Conservation (phyloP, 1,284 basidiomycete species). For the Inonotus hispidus region DNA sequence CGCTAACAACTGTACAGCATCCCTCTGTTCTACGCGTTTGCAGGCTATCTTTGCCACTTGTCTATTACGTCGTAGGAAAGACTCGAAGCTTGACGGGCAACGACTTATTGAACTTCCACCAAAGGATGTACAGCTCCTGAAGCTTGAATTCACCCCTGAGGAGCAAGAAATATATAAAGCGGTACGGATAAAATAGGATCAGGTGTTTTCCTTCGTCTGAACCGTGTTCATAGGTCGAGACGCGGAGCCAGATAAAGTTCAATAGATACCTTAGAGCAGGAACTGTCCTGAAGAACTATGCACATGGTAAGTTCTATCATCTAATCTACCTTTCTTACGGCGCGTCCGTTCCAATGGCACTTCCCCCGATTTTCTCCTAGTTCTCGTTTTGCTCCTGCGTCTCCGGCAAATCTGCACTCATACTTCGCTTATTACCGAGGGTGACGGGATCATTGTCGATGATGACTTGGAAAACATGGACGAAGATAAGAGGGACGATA, state of each 20-base stretch:
- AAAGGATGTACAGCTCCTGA: conserved; percentile 44
- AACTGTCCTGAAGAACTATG: conserved; percentile 55
- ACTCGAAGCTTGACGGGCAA: conserved; percentile 51
- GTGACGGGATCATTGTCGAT: conserved; percentile 32
- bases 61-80: conserved; percentile 52
- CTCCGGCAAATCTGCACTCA: conserved; percentile 54
- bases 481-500: conserved; percentile 33
- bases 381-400: conserved; percentile 49
- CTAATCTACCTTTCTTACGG: background rate
- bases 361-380: conserved; percentile 21
- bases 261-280: conserved; percentile 51
- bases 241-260: conserved; percentile 49
- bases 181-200: conserved; percentile 27
- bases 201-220: background rate
- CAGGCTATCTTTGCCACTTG: conserved; percentile 47
- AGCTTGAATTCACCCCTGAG: conserved; percentile 46
- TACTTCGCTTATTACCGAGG: conserved; percentile 47
- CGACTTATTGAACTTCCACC: conserved; percentile 52
- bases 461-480: conserved; percentile 34
- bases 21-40: conserved; percentile 42
- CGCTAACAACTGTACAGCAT: conserved; percentile 29
- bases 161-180: conserved; percentile 52
- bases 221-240: conserved; percentile 39
- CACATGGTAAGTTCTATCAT: conserved; percentile 29
- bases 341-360: background rate